Base-by-base conservation (phyloP, 1,139 yeast species). In the Yamadazyma kanchanaburiensis region DNA sequence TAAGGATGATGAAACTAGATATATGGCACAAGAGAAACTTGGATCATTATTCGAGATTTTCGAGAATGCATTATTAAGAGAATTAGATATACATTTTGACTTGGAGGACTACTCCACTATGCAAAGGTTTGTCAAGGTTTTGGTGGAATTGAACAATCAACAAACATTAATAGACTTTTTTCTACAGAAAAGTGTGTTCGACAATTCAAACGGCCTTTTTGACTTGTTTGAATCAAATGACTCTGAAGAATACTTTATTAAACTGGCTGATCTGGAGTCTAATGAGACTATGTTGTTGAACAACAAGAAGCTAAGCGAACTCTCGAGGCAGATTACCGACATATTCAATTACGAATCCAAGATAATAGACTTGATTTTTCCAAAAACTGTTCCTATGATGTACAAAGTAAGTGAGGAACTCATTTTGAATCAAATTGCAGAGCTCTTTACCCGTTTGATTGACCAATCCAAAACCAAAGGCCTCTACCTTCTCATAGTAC, bases 1-100 rank as follows among this genome's bases (percentile, higher is more conserved):
- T 55, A 48, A 55, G 43, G 45, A 49, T 28, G 62, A 56, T 30
- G 55, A 58, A 35, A 42, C 64, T 3, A 50, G 64, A 30, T 48
- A 53, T 15, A 49, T 56, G 5, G 65, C 65, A 15, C 48, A 64
- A 20, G 75, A 70, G 29, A 70, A 75, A 40, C 56, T 81, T 29
- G 67, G 66, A 22, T 65, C 82, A 2, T 64, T 80, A n/a, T 57
- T 78, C 27, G 94, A 83, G 46, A 64, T 84, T 22, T 85, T 86
- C 49, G 83, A 83, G 31, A 82, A 74, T 48, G 87, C 94, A 0
- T 69, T 84, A 6, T 51, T 85, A 20, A 60, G 78, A 27, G 95
- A 87, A 43, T 67, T 88, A 42, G 94, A 83, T 34, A 59, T 68
- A 22, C 76, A 70, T 42, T 74, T 74, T 42, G 79, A 74, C 30